Evolutionary conservation across 208 protist species (phyloP).

Genomic region (Leishmania braziliensis): DNA sequence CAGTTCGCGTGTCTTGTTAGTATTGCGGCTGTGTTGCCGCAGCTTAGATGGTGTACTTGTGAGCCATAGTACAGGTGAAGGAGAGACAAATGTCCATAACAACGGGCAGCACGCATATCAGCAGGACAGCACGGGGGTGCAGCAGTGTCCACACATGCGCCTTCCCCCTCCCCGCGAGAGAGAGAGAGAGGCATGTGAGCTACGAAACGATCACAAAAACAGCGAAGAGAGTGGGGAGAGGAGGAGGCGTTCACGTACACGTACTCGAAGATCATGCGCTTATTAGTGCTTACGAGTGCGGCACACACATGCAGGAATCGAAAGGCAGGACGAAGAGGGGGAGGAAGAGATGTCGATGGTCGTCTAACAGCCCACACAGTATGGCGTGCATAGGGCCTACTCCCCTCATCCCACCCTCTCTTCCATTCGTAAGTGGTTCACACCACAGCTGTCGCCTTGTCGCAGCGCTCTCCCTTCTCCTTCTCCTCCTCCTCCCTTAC

Average conservation of each 20-base stretch:
- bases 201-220: background rate
- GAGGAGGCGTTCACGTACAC: background rate
- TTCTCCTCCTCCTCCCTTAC: too few relatives aligned
- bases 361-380: background rate
- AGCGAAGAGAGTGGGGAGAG: background rate
- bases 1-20: background rate
- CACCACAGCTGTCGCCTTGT: too few relatives aligned
- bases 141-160: too few relatives aligned
- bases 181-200: too few relatives aligned
- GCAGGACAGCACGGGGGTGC: background rate
- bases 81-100: too few relatives aligned
- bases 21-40: too few relatives aligned
- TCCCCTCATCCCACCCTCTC: background rate
- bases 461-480: too few relatives aligned
- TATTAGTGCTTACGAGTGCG: background rate
- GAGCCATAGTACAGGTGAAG: too few relatives aligned
- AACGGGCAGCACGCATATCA: background rate
- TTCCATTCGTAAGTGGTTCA: background rate
- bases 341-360: background rate
- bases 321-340: background rate
- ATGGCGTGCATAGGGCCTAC: slow-evolving; percentile 12
- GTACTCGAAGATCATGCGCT: background rate
- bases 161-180: background rate
- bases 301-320: background rate
- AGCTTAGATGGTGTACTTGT: too few relatives aligned